Evolutionary conservation across 257 asterid species (phyloP).

Genomic region (Plantago ovata): DNA sequence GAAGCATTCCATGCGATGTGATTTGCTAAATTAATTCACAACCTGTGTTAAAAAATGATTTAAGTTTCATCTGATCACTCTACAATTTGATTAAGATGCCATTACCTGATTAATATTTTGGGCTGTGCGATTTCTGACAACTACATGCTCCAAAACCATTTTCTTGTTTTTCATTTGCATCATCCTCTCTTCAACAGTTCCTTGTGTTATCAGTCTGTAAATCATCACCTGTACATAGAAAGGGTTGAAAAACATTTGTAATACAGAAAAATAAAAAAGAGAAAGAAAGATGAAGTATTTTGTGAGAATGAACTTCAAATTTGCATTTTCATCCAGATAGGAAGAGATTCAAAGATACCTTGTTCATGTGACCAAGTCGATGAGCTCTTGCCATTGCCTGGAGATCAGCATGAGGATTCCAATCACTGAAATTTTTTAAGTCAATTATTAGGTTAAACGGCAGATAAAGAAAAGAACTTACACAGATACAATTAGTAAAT

Average conservation of each 20-base stretch:
- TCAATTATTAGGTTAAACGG: too few species aligned
- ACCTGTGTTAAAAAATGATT: too few species aligned
- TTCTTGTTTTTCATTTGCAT: slow-evolving; percentile 98
- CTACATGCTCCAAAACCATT: slow-evolving; percentile 97
- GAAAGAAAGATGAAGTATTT: not conserved
- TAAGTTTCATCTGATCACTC: too few species aligned
- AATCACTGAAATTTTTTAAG: slow-evolving; percentile 58
- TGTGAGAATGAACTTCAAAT: too few species aligned
- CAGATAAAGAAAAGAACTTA: too few species aligned
- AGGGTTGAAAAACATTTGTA: slow-evolving; percentile 14
- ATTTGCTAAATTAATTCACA: slow-evolving; percentile 2
- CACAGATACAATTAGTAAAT: too few species aligned
- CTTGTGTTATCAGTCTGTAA: slow-evolving; percentile 77
- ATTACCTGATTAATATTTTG: slow-evolving; percentile 91
- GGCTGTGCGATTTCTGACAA: slow-evolving; percentile 88
- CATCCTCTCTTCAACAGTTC: slow-evolving; percentile 97
- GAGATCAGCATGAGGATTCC: slow-evolving; percentile 99
- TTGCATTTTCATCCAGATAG: too few species aligned
- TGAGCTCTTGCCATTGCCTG: slow-evolving; percentile 99
- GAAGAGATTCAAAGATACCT: slow-evolving; percentile 41
- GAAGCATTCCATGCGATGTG: slow-evolving; percentile 10
- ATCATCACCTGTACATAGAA: slow-evolving; percentile 79
- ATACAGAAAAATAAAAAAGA: too few species aligned
- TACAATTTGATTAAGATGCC: slow-evolving; percentile 8
- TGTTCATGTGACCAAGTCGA: slow-evolving; percentile 96